phyloP scores from a whole-genome alignment of 305 asterid genomes.

The Fraxinus baroniana region DNA sequence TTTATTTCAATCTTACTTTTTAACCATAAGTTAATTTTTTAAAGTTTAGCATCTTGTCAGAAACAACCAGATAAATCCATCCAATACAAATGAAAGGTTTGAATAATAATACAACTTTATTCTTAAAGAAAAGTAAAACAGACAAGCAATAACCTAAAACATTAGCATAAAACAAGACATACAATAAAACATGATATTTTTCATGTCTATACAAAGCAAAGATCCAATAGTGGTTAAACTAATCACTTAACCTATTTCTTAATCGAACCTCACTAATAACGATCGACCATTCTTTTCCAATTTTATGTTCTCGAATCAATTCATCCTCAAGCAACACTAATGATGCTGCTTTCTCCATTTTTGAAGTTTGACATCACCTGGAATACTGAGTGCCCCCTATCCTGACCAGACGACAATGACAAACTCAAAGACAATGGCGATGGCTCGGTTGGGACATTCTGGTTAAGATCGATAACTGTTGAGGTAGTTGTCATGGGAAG shows the following conservation, averaged over 20 bases:
- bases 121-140: slow-evolving; percentile 22
- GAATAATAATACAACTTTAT: slow-evolving; percentile 22
- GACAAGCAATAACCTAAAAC: slow-evolving; percentile 27
- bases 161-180: slow-evolving; percentile 32
- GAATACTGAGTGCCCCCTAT: slow-evolving; percentile 27
- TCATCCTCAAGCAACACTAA: slow-evolving; percentile 46
- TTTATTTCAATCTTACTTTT: not conserved
- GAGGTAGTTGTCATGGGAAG: slow-evolving; percentile 29
- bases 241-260: slow-evolving; percentile 28
- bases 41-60: not conserved
- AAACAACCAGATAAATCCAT: slow-evolving; percentile 21
- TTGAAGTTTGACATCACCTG: slow-evolving; percentile 32
- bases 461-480: slow-evolving; percentile 33
- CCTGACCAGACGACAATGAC: slow-evolving; percentile 37
- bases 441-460: slow-evolving; percentile 28
- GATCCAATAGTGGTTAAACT: slow-evolving; percentile 31
- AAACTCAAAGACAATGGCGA: slow-evolving; percentile 43
- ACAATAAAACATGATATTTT: slow-evolving; percentile 41
- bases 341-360: slow-evolving; percentile 39
- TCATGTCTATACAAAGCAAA: slow-evolving; percentile 49
- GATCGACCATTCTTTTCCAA: slow-evolving; percentile 14
- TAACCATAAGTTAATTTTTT: not conserved
- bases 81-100: slow-evolving; percentile 17
- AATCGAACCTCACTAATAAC: slow-evolving; percentile 28
- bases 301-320: slow-evolving; percentile 20